Evolutionary conservation across 495 filamentous ascomycete genomes (phyloP).

Genomic region (Wilcoxina mikolae): DNA sequence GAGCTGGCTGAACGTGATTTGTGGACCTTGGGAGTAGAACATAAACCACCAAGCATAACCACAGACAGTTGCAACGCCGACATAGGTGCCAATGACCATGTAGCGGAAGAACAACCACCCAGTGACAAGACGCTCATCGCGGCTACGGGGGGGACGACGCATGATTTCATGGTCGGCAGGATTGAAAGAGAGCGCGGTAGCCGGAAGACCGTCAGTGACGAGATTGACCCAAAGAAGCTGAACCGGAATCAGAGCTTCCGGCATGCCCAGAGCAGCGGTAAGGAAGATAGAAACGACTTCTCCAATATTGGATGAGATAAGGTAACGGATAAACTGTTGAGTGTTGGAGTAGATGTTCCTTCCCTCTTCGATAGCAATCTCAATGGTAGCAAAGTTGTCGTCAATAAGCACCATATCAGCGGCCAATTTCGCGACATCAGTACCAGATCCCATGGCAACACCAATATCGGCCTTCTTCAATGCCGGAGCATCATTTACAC

Average conservation of each 20-base stretch:
- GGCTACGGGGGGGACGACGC: slow-evolving; percentile 74
- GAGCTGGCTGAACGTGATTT: slow-evolving; percentile 84
- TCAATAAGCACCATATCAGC: slow-evolving; percentile 98
- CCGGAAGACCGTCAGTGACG: slow-evolving; percentile 93
- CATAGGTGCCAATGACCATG: slow-evolving; percentile 88
- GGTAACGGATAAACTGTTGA: slow-evolving; percentile 97
- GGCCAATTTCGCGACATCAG: slow-evolving; percentile 91
- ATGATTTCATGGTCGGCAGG: slow-evolving; percentile 95
- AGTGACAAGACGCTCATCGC: slow-evolving; percentile 79
- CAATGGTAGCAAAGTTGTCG: slow-evolving; percentile 97
- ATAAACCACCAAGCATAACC: slow-evolving; percentile 99
- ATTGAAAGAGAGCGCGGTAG: slow-evolving; percentile 94
- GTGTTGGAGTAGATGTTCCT: slow-evolving; percentile 99
- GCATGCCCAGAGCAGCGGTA: slow-evolving; percentile 93
- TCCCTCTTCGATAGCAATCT: slow-evolving; percentile 89
- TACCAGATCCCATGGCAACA: slow-evolving; percentile 97
- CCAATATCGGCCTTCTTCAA: slow-evolving; percentile 98
- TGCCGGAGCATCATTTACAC: slow-evolving; percentile 96
- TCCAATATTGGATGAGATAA: slow-evolving; percentile 98
- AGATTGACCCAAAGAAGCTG: slow-evolving; percentile 98
- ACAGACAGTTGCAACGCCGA: slow-evolving; percentile 86
- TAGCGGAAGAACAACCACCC: slow-evolving; percentile 98
- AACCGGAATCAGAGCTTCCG: slow-evolving; percentile 91
- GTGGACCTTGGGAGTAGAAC: slow-evolving; percentile 81
- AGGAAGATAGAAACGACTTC: slow-evolving; percentile 99